phyloP scores from a whole-genome alignment of 768 basidiomycete genomes.

The Lentinula aciculospora region DNA sequence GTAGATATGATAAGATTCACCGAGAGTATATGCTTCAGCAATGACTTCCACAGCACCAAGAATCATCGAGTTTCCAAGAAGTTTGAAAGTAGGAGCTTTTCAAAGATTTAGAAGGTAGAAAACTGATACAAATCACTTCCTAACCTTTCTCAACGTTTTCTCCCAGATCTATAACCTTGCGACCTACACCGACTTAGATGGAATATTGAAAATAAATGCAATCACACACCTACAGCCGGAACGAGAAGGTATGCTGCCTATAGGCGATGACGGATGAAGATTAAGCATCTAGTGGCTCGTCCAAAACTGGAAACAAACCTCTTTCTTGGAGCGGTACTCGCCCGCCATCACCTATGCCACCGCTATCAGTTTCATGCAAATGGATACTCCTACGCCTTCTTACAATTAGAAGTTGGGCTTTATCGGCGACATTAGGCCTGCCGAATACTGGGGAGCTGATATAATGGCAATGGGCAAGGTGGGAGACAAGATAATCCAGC shows the following conservation, averaged over 20 bases:
- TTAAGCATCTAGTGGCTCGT: neutral
- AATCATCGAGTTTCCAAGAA: conserved; percentile 77
- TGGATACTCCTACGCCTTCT: neutral
- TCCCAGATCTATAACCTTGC: conserved; percentile 77
- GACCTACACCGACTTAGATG: conserved; percentile 16
- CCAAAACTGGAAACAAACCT: conserved; percentile 17
- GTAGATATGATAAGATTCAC: conserved; percentile 14
- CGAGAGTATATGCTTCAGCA: conserved; percentile 79
- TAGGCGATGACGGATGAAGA: neutral
- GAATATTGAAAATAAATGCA: neutral
- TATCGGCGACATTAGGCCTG: conserved; percentile 59
- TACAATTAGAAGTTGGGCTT: conserved; percentile 57
- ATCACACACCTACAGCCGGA: conserved; percentile 51
- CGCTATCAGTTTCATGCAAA: neutral
- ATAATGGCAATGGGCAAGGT: conserved; percentile 53
- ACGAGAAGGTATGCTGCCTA: conserved; percentile 65
- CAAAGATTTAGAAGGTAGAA: neutral
- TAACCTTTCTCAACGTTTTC: conserved; percentile 79
- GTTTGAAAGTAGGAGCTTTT: conserved; percentile 64
- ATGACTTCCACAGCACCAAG: conserved; percentile 74
- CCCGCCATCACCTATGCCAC: conserved; percentile 56
- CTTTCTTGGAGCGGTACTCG: conserved; percentile 76
- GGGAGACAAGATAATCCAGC: conserved; percentile 62
- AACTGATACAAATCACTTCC: neutral
- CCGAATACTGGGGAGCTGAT: conserved; percentile 79